Evolutionary conservation across 2,329 filamentous ascomycete species (phyloP).

Genomic region (Alternaria brassicicola): DNA sequence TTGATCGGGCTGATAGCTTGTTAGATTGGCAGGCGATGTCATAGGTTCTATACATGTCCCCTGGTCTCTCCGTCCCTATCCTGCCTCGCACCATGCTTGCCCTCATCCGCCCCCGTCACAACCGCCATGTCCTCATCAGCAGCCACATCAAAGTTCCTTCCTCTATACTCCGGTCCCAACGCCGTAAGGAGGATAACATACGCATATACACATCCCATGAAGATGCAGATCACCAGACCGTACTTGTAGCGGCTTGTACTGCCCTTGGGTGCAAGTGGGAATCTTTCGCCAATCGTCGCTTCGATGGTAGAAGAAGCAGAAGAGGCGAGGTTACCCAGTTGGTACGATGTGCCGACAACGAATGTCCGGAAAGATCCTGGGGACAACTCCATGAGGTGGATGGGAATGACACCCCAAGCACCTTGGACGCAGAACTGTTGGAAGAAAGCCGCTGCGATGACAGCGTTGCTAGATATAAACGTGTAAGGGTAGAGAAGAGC

Average conservation of each 20-base stretch:
- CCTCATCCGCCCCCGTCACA: slow-evolving; percentile 22
- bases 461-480: slow-evolving; percentile 64
- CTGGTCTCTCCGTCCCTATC: slow-evolving; percentile 9
- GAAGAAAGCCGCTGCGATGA: slow-evolving; percentile 85
- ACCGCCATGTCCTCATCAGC: slow-evolving; percentile 44
- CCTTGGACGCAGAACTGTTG: slow-evolving; percentile 61
- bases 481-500: slow-evolving; percentile 85
- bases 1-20: too few species aligned
- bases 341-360: slow-evolving; percentile 75
- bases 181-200: slow-evolving; percentile 68
- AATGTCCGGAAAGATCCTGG: slow-evolving; percentile 76
- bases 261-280: slow-evolving; percentile 67
- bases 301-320: slow-evolving; percentile 77
- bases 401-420: slow-evolving; percentile 57
- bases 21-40: too few species aligned
- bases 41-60: background rate
- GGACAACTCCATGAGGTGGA: slow-evolving; percentile 78
- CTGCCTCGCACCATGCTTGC: slow-evolving; percentile 16
- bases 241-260: slow-evolving; percentile 58
- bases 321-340: slow-evolving; percentile 76
- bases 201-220: slow-evolving; percentile 82
- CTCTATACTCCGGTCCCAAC: slow-evolving; percentile 62
- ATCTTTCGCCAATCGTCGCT: slow-evolving; percentile 73
- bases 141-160: slow-evolving; percentile 39
- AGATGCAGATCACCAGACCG: slow-evolving; percentile 85